Evolutionary conservation across 768 basidiomycete species (phyloP).

Genomic region (Lanmaoa pseudosensibilis): DNA sequence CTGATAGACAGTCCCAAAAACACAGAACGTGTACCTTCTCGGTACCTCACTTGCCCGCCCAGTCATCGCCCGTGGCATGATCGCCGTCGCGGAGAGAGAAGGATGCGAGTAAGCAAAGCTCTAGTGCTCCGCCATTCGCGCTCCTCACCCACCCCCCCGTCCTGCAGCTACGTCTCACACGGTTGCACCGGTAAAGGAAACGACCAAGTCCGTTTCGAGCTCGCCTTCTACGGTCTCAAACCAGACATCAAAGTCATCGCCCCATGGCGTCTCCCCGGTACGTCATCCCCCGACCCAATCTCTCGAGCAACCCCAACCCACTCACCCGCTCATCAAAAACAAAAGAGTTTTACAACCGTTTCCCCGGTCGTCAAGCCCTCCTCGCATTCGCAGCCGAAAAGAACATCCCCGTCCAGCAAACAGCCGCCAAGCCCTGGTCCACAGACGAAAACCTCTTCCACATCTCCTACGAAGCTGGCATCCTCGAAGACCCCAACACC

Average conservation of each 20-base stretch:
- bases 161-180: slow-evolving; percentile 84
- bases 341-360: slow-evolving; percentile 98
- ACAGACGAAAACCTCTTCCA: slow-evolving; percentile 99
- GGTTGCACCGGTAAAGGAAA: slow-evolving; percentile 99
- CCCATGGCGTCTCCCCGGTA: slow-evolving; percentile 95
- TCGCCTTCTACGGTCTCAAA: slow-evolving; percentile 97
- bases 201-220: slow-evolving; percentile 98
- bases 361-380: slow-evolving; percentile 92
- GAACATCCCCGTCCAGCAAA: slow-evolving; percentile 91
- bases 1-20: background rate
- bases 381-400: slow-evolving; percentile 87
- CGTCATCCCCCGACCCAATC: background rate
- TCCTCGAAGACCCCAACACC: slow-evolving; percentile 93
- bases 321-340: background rate
- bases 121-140: background rate
- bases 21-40: slow-evolving; percentile 92
- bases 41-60: slow-evolving; percentile 98
- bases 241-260: slow-evolving; percentile 99
- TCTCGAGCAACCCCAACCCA: background rate
- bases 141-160: background rate
- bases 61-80: slow-evolving; percentile 99
- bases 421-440: slow-evolving; percentile 96
- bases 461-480: slow-evolving; percentile 99
- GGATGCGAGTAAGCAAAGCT: slow-evolving; percentile 84
- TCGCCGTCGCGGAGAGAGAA: slow-evolving; percentile 84